These are phyloP conservation scores for Colletotrichum graminicola DNA, from an alignment of 2,329 filamentous ascomycete genomes.

Conservation along the genomic window DNA sequence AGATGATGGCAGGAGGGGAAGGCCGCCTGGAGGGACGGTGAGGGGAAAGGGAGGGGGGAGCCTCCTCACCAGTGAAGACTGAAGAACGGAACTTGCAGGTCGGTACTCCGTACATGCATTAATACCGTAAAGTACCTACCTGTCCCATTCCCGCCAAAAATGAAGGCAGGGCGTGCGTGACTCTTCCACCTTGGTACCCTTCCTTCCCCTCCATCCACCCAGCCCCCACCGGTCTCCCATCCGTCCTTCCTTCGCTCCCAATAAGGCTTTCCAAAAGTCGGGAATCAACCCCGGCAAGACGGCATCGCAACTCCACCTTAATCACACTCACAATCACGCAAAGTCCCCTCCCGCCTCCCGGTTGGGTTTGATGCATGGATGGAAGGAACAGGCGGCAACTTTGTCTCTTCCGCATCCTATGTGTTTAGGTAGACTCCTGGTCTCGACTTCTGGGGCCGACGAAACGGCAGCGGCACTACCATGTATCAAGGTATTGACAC, in stretches of 20 bases:
- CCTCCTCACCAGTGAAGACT: not conserved
- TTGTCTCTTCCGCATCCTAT: not conserved
- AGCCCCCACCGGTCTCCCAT: not conserved
- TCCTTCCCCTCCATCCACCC: not conserved
- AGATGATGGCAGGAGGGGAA: not conserved
- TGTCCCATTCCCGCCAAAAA: not conserved
- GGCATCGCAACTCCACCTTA: slow-evolving; percentile 9
- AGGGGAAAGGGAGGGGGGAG: not conserved
- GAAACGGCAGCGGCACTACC: not conserved
- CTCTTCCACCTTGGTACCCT: not conserved
- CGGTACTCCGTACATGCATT: not conserved
- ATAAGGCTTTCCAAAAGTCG: not conserved
- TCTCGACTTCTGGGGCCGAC: not conserved
- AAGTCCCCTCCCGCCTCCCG: not conserved
- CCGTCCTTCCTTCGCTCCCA: not conserved
- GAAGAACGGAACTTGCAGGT: not conserved
- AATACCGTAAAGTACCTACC: not conserved
- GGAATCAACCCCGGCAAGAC: slow-evolving; percentile 14
- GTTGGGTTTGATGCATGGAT: not conserved
- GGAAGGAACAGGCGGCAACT: slow-evolving; percentile 2
- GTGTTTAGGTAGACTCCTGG: not conserved
- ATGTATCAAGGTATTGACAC: too few species aligned
- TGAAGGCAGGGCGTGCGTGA: not conserved
- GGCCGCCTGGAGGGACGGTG: not conserved
- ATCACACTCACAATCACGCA: not conserved